Conservation (phyloP, 1,284 basidiomycete species). For the Ceratobasidium sp. region DNA sequence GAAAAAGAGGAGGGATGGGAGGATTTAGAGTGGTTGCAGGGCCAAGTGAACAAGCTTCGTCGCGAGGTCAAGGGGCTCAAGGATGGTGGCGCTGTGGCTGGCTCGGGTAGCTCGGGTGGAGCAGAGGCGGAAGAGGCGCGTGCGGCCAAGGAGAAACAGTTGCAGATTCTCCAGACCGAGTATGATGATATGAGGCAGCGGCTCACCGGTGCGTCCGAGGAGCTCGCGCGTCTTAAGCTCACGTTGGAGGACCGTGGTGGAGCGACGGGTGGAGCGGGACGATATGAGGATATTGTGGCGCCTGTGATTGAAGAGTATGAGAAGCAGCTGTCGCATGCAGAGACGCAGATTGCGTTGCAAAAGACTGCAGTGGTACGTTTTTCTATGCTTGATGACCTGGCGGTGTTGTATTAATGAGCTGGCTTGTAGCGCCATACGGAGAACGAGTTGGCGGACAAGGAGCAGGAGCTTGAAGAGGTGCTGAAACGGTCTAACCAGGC, state of each 20-base stretch:
- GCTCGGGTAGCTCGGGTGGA: conserved; percentile 46
- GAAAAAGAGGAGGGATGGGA: conserved; percentile 99
- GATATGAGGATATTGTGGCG: conserved; percentile 96
- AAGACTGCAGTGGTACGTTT: conserved; percentile 75
- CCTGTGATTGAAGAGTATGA: conserved; percentile 99
- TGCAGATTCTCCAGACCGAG: conserved; percentile 81
- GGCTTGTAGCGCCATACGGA: conserved; percentile 74
- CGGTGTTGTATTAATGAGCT: neutral
- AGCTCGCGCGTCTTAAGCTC: conserved; percentile 78
- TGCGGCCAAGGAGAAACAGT: conserved; percentile 73
- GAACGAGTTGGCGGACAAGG: conserved; percentile 90
- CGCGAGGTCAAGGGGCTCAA: conserved; percentile 85
- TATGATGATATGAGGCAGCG: conserved; percentile 86
- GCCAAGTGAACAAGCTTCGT: conserved; percentile 81
- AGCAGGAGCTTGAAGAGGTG: conserved; percentile 74
- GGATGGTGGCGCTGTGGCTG: conserved; percentile 59
- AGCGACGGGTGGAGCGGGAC: conserved; percentile 73
- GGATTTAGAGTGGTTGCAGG: conserved; percentile 95
- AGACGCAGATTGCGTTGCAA: conserved; percentile 91
- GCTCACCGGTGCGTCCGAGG: conserved; percentile 86
- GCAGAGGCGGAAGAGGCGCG: conserved; percentile 57
- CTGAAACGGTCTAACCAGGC: conserved; percentile 77
- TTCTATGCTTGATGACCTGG: neutral
- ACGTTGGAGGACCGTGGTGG: conserved; percentile 77
- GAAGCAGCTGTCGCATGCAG: conserved; percentile 94